phyloP scores from a whole-genome alignment of 2,329 filamentous ascomycete species.

The Nemania diffusa region DNA sequence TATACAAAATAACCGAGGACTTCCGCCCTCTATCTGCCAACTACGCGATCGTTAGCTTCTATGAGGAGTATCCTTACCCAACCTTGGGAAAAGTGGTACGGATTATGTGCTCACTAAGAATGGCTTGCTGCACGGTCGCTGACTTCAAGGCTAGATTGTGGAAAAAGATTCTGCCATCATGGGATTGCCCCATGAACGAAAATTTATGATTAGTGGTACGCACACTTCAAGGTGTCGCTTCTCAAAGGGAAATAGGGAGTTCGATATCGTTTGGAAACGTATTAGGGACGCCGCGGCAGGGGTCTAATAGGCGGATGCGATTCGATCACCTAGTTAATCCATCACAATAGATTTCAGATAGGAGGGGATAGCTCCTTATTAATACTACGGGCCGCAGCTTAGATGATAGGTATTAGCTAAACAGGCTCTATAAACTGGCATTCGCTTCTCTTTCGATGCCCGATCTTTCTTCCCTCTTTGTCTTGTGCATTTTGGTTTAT shows the following conservation, averaged over 20 bases:
- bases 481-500: too few species aligned
- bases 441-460: too few species aligned
- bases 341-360: not conserved
- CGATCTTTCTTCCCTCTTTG: too few species aligned
- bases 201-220: slow-evolving; percentile 21
- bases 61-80: slow-evolving; percentile 9
- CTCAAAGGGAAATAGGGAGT: slow-evolving; percentile 5
- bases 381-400: not conserved
- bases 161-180: slow-evolving; percentile 20
- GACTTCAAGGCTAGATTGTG: slow-evolving; percentile 10
- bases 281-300: slow-evolving; percentile 3
- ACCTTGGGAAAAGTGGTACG: slow-evolving; percentile 18
- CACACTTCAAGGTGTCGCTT: slow-evolving; percentile 24
- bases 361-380: not conserved
- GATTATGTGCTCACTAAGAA: not conserved
- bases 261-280: slow-evolving; percentile 18
- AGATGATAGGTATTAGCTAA: not conserved
- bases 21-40: not conserved
- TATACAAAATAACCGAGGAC: slow-evolving; percentile 14
- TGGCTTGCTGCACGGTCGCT: not conserved
- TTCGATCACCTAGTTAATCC: not conserved
- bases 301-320: too few species aligned
- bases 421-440: too few species aligned
- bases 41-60: slow-evolving; percentile 18
- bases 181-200: slow-evolving; percentile 15